Percentiles rank a stretch among this genome's conserved stretches.
phyloP scores from a whole-genome alignment of 441 rosid species.

The Pelargonium fulgidum region DNA sequence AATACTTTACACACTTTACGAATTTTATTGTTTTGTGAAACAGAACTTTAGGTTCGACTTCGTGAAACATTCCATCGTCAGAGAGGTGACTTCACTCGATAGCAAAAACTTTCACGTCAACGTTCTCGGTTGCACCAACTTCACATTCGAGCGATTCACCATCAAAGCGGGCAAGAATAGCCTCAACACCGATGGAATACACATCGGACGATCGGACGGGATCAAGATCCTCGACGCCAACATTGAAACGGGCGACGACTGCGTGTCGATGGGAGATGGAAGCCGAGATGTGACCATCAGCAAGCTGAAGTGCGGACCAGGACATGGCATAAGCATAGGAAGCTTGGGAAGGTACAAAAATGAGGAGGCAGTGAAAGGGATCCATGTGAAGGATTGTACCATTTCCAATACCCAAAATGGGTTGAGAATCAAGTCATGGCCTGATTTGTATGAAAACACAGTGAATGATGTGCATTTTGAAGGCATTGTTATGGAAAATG shows the following conservation, averaged over 20 bases:
- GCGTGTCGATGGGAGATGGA: constrained; percentile 27
- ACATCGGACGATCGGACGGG: constrained; percentile 33
- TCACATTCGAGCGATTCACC: constrained; percentile 29
- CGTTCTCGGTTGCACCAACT: constrained; percentile 34
- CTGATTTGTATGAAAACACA: constrained; percentile 1
- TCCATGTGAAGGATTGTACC: constrained; percentile 22
- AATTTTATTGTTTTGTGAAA: neutral
- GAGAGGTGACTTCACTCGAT: constrained; percentile 33
- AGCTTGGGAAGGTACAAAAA: constrained; percentile 28
- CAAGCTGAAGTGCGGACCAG: constrained; percentile 22
- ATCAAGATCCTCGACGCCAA: constrained; percentile 24
- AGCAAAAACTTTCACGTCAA: constrained; percentile 49
- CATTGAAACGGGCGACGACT: constrained; percentile 33
- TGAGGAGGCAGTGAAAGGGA: constrained; percentile 23
- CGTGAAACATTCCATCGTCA: constrained; percentile 30
- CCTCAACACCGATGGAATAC: constrained; percentile 60
- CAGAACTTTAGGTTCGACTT: constrained; percentile 41
- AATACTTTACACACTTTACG: no score
- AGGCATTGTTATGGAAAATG: constrained; percentile 19
- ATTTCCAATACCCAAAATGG: constrained; percentile 24
- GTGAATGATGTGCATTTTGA: constrained; percentile 18
- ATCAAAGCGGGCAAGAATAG: constrained; percentile 36
- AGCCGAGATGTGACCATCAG: constrained; percentile 13
- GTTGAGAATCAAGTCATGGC: constrained; percentile 28
- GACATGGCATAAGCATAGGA: constrained; percentile 34